Conservation (phyloP, 805 yeast species). For the Brettanomyces bruxellensis region DNA sequence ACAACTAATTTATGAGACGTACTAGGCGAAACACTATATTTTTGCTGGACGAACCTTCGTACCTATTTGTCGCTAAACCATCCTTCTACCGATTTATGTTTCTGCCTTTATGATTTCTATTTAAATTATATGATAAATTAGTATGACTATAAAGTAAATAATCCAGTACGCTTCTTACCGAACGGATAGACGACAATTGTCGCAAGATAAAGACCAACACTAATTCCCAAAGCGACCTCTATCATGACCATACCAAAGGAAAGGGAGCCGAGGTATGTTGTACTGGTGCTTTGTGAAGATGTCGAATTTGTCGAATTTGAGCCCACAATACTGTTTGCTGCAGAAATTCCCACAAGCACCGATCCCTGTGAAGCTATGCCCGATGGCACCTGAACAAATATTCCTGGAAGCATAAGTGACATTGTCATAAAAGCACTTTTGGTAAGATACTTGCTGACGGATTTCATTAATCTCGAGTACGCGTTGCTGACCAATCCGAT, state of each 20-base stretch:
- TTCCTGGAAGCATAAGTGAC: conserved; percentile 92
- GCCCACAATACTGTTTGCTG: conserved; percentile 61
- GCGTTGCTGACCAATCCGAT: conserved; percentile 84
- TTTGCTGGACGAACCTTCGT: too few species aligned
- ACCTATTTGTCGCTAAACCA: not conserved
- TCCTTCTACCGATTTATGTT: not conserved
- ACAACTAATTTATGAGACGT: conserved; percentile 56
- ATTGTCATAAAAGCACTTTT: conserved; percentile 55
- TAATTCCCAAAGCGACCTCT: conserved; percentile 86
- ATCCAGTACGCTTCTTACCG: conserved; percentile 81
- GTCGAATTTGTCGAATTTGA: conserved; percentile 23
- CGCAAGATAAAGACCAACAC: conserved; percentile 89
- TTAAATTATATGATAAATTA: not conserved
- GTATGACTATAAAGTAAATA: conserved; percentile 57
- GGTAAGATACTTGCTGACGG: conserved; percentile 27
- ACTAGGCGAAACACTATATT: conserved; percentile 20
- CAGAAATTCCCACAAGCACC: conserved; percentile 65
- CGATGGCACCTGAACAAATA: conserved; percentile 89
- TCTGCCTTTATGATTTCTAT: not conserved
- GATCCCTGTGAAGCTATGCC: conserved; percentile 91
- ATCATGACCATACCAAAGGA: conserved; percentile 82
- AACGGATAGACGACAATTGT: conserved; percentile 86
- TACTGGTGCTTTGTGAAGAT: conserved; percentile 6
- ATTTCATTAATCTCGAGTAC: conserved; percentile 80
- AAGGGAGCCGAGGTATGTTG: conserved; percentile 17